Base-by-base conservation (phyloP, 495 filamentous ascomycete species). In the Penicillium steckii region DNA sequence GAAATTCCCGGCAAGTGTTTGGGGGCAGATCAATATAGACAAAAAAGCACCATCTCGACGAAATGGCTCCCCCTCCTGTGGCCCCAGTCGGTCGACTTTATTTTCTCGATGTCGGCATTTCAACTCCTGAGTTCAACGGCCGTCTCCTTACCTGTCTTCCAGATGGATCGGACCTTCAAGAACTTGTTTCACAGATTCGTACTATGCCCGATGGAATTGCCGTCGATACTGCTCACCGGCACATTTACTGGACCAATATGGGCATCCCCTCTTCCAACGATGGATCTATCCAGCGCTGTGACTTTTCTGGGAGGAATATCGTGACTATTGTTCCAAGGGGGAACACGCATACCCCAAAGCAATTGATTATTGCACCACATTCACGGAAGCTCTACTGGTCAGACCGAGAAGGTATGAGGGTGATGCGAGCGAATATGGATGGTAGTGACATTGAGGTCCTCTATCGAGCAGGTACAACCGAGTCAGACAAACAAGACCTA, bases 141-240 rank as follows among this genome's bases (percentile, higher is more conserved):
- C 46, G 46, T 5, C 23, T 48, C 30, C 29, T 48, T 3, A 48
- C 46, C 22, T 48, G 46, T 22, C 12, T 38, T 8, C 30, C 46
- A n/a, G 46, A 48, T 12, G 46, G 46, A 12, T 48, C 46, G 2
- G 46, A 38, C 17, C 4, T 48, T 12, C 46, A 35, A 12, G 46
- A 48, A 24, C 46, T 48, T 3, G 23, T 48, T 6, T 25, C 46
- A 6, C 30, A 48, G 7, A 18, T 37, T 15, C 15, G 18, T 2
- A 37, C 12, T 4, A 17, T 37, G 48, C 55, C 55, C 0, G 55
- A 58, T 17, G 55, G 55, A n/a, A 58, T 58, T 23, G 40, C 37
- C 23, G 29, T 58, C 23, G 45, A 50, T 33, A 23, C n/a, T 1
- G 12, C 13, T 18, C 26, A 21, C 17, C 22, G 32, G 15, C 55